Conservation (phyloP, 1,284 basidiomycete genomes). For the Pterulicium gracile region DNA sequence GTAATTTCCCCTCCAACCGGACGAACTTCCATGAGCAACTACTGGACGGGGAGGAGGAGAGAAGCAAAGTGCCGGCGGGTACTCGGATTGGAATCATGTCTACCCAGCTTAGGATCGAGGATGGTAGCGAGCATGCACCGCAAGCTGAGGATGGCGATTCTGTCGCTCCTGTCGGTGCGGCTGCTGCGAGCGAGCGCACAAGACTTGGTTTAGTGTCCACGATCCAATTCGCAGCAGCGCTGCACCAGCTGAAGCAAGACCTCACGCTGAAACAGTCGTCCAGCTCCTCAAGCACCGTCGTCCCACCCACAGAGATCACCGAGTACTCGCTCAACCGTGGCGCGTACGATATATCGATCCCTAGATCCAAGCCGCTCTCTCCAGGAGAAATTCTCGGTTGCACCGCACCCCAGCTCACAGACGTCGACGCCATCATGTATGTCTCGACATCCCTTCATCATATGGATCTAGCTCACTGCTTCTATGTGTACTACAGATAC, state of each 20-base stretch:
- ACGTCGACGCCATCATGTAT: slow-evolving; percentile 83
- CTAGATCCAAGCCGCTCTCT: slow-evolving; percentile 87
- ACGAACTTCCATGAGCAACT: slow-evolving; percentile 48
- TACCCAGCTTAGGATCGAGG: slow-evolving; percentile 48
- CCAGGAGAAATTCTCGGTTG: slow-evolving; percentile 97
- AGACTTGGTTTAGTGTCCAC: slow-evolving; percentile 86
- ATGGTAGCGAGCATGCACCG: slow-evolving; percentile 14
- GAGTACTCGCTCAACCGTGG: slow-evolving; percentile 34
- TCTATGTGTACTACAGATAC: slow-evolving; percentile 48
- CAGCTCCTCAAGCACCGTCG: slow-evolving; percentile 10
- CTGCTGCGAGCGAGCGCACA: slow-evolving; percentile 33
- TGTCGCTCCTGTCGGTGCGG: background rate
- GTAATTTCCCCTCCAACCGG: slow-evolving; percentile 83
- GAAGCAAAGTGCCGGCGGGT: slow-evolving; percentile 40
- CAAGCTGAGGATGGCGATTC: slow-evolving; percentile 8
- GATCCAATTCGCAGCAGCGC: slow-evolving; percentile 88
- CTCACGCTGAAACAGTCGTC: slow-evolving; percentile 33
- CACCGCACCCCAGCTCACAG: slow-evolving; percentile 80
- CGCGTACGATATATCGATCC: slow-evolving; percentile 73
- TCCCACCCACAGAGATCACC: slow-evolving; percentile 6
- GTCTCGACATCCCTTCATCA: slow-evolving; percentile 17
- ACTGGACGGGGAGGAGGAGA: slow-evolving; percentile 39
- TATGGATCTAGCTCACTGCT: slow-evolving; percentile 5
- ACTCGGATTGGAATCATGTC: slow-evolving; percentile 32
- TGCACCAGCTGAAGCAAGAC: slow-evolving; percentile 80